A percentile compares a stretch with the other conserved stretches of the same genome.
These are phyloP conservation scores for Solanum piurae DNA, from an alignment of 257 asterid species.

Conservation along the genomic window DNA sequence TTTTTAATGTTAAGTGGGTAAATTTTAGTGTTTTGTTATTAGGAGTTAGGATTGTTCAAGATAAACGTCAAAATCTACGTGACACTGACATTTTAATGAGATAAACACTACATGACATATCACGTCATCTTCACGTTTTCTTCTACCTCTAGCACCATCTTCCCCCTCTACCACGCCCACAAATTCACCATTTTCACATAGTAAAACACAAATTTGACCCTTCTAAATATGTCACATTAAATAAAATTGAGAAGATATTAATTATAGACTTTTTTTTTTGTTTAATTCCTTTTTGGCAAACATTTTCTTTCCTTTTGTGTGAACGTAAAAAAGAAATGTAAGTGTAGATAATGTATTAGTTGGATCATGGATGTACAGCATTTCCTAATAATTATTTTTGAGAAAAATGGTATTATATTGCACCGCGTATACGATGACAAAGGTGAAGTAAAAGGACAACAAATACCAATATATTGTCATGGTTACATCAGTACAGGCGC, in stretches of 20 bases:
- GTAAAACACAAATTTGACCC: background rate
- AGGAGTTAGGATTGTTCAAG: background rate
- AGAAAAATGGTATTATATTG: background rate
- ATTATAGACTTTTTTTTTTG: background rate
- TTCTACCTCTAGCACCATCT: background rate
- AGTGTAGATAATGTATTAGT: background rate
- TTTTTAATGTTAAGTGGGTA: background rate
- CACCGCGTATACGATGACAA: background rate
- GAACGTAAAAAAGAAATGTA: background rate
- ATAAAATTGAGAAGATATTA: background rate
- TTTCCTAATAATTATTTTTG: background rate
- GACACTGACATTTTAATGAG: background rate
- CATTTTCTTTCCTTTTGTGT: background rate
- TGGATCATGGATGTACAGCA: background rate
- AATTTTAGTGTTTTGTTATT: background rate
- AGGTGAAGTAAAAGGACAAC: background rate
- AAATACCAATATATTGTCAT: background rate
- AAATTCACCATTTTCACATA: background rate
- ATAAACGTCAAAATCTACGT: background rate
- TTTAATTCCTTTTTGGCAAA: background rate
- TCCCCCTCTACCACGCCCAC: background rate
- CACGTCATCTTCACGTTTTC: background rate
- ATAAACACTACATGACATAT: background rate
- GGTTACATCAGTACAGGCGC: background rate
- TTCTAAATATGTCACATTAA: background rate